A percentile compares a stretch with the other conserved stretches of the same genome.
phyloP scores from a whole-genome alignment of 768 basidiomycete species.

The Panus rudis region DNA sequence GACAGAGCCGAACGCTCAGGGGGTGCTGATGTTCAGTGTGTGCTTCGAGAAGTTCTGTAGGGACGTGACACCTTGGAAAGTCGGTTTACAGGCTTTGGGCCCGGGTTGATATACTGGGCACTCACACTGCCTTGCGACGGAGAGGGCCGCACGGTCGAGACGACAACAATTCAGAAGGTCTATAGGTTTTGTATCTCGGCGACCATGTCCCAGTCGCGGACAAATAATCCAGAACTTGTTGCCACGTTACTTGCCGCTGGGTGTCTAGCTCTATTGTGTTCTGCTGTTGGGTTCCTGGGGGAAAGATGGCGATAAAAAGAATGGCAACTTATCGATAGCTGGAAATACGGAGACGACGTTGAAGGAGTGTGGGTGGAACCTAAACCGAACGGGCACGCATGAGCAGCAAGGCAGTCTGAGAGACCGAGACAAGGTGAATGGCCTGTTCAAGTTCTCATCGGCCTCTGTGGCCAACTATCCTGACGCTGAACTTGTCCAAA shows the following conservation, averaged over 20 bases:
- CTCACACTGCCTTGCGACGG: no score
- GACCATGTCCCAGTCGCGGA: no score
- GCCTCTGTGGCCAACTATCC: neutral
- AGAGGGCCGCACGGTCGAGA: no score
- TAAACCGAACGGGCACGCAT: conserved; percentile 19
- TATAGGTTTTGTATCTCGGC: no score
- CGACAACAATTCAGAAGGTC: no score
- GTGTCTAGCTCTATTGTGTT: conserved; percentile 18
- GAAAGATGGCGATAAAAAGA: neutral
- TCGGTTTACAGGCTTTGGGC: no score
- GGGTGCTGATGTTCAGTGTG: conserved; percentile 3
- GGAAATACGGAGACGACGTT: conserved; percentile 4
- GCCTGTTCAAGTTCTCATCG: neutral
- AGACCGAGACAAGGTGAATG: neutral
- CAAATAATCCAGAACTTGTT: conserved; percentile 12
- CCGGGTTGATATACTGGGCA: no score
- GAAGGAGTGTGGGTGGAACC: neutral
- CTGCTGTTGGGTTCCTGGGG: conserved; percentile 1
- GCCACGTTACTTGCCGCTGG: conserved; percentile 18
- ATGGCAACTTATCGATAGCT: conserved; percentile 3
- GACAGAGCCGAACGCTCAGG: conserved; percentile 17
- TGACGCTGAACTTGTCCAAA: neutral
- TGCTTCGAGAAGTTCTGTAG: conserved; percentile 1
- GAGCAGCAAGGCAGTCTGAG: conserved; percentile 19
- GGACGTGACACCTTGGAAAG: no score